A percentile compares a stretch with the other conserved stretches of the same genome.
phyloP scores from a whole-genome alignment of 2,329 filamentous ascomycete species.

The Hortaea werneckii region DNA sequence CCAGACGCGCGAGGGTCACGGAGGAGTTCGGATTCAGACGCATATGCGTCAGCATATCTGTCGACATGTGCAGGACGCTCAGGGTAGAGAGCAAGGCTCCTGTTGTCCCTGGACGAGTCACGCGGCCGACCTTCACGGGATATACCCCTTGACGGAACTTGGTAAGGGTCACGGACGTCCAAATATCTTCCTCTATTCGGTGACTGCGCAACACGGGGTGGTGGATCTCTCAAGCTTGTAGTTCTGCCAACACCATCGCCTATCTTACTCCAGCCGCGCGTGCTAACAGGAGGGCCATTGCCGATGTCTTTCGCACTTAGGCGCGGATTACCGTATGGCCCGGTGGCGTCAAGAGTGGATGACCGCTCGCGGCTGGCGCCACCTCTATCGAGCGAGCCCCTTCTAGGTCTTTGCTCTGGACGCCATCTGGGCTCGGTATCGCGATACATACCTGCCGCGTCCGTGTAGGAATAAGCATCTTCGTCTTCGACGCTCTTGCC shows the following conservation, averaged over 20 bases:
- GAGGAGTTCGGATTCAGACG: constrained; percentile 26
- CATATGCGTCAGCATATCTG: constrained; percentile 29
- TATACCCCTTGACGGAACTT: constrained; percentile 22
- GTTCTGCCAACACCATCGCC: constrained; percentile 37
- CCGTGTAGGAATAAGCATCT: constrained; percentile 40
- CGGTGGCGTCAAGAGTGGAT: constrained; percentile 32
- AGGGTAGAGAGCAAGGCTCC: constrained; percentile 38
- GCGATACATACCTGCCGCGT: constrained; percentile 40
- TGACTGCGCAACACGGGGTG: constrained; percentile 9
- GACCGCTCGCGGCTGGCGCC: constrained; percentile 33
- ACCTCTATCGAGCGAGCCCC: constrained; percentile 35
- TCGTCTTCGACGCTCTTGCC: constrained; percentile 29
- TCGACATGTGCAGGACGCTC: constrained; percentile 32
- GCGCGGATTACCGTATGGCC: constrained; percentile 18
- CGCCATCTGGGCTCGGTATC: constrained; percentile 41
- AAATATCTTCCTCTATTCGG: constrained; percentile 18
- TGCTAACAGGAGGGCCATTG: constrained; percentile 53
- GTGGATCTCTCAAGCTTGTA: constrained; percentile 35
- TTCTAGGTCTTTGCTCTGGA: constrained; percentile 24
- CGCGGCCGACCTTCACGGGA: constrained; percentile 27
- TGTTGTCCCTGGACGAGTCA: constrained; percentile 9
- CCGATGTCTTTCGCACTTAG: constrained; percentile 23
- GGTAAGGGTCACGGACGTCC: constrained; percentile 29
- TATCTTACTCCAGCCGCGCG: constrained; percentile 61
- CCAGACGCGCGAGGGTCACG: constrained; percentile 24